Conservation (phyloP, 306 rosid species). For the Abrus precatorius region DNA sequence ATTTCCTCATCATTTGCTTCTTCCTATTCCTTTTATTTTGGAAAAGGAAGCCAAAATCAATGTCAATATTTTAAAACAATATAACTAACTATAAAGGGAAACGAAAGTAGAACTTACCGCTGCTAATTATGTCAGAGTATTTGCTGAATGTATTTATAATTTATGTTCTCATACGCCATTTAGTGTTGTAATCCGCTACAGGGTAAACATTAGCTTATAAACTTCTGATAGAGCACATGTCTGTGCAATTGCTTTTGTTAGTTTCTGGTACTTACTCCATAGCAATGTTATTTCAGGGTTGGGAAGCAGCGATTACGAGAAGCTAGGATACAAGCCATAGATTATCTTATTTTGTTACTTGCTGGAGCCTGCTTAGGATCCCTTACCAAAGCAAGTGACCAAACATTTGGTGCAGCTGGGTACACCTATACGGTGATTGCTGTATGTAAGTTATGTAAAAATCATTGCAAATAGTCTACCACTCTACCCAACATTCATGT, state of each 20-base stretch:
- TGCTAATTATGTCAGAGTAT: conserved; percentile 8
- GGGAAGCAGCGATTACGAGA: conserved; percentile 93
- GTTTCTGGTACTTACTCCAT: conserved; percentile 38
- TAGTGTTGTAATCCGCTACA: conserved; percentile 16
- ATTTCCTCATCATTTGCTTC: background rate
- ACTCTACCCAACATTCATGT: conserved; percentile 31
- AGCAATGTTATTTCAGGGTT: conserved; percentile 61
- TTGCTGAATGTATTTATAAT: background rate
- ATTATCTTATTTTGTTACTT: conserved; percentile 88
- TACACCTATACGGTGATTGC: conserved; percentile 90
- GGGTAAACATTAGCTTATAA: conserved; percentile 4
- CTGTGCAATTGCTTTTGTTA: conserved; percentile 36
- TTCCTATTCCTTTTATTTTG: background rate
- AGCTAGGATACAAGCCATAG: conserved; percentile 83
- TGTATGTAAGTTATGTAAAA: conserved; percentile 74
- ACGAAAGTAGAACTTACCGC: background rate
- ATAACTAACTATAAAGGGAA: conserved; percentile 2
- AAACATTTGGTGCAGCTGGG: conserved; percentile 77
- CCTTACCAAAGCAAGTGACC: conserved; percentile 70
- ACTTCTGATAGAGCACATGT: conserved; percentile 6
- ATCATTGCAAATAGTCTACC: conserved; percentile 20
- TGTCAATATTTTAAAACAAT: conserved; percentile 13
- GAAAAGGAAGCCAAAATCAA: background rate
- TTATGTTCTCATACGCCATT: background rate
- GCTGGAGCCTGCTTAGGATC: conserved; percentile 99